phyloP scores from a whole-genome alignment of 1,284 basidiomycete genomes.

The Irpex lacteus region DNA sequence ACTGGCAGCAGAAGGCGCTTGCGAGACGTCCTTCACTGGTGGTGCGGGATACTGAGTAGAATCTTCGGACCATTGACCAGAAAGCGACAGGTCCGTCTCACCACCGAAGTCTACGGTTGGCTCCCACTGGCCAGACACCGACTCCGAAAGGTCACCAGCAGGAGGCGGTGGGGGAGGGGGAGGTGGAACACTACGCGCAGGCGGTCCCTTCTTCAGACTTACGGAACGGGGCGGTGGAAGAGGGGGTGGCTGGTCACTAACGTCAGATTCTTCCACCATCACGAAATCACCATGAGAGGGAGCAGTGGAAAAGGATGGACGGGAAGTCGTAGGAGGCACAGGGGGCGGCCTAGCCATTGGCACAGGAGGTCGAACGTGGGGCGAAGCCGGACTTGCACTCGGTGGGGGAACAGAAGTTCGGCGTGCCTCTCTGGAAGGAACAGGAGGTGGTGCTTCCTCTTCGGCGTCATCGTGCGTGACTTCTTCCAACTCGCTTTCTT shows the following conservation, averaged over 20 bases:
- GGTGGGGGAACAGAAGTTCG: conserved; percentile 17
- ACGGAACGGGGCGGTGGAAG: conserved; percentile 31
- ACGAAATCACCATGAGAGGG: conserved; percentile 22
- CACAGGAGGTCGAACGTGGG: conserved; percentile 33
- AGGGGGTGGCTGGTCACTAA: conserved; percentile 22
- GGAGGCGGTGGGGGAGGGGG: conserved; percentile 43
- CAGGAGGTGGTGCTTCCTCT: conserved; percentile 43
- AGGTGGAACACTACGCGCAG: conserved; percentile 39
- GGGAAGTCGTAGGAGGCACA: conserved; percentile 5
- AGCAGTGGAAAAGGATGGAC: conserved; percentile 16
- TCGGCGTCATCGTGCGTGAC: conserved; percentile 52
- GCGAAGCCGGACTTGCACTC: conserved; percentile 9
- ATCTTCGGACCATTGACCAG: conserved; percentile 44
- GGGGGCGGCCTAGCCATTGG: conserved; percentile 9
- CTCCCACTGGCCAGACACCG: conserved; percentile 26
- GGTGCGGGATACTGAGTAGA: conserved; percentile 36
- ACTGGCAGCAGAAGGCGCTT: conserved; percentile 3
- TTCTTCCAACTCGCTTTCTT: conserved; percentile 69
- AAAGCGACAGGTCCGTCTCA: conserved; percentile 38
- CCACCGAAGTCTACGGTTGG: conserved; percentile 32
- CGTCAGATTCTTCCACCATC: conserved; percentile 23
- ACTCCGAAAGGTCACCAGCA: conserved; percentile 27
- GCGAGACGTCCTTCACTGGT: conserved; percentile 10
- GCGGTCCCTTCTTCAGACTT: conserved; percentile 37
- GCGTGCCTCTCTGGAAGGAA: conserved; percentile 28